These are phyloP conservation scores for Fusarium sulawesiense DNA, from an alignment of 2,329 filamentous ascomycete species.

Conservation along the genomic window DNA sequence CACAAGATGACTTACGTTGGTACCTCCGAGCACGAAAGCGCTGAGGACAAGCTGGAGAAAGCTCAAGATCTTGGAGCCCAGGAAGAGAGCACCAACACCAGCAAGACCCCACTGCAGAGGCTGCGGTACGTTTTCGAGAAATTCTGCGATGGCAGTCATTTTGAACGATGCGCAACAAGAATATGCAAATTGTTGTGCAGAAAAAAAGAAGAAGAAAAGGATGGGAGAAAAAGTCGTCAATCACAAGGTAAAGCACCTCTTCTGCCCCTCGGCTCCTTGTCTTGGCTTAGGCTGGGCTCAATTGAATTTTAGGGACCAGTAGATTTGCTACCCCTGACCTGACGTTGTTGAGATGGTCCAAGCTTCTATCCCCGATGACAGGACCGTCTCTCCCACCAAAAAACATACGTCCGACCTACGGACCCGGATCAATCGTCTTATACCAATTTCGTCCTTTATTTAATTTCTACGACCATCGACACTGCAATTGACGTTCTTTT, in stretches of 20 bases:
- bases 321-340: conserved; percentile 41
- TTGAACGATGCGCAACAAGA: neutral
- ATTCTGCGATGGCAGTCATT: conserved; percentile 47
- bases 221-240: neutral
- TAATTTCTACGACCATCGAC: neutral
- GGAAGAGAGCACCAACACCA: conserved; percentile 68
- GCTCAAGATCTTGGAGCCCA: conserved; percentile 67
- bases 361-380: conserved; percentile 40
- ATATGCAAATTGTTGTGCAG: neutral
- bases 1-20: conserved; percentile 61
- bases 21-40: conserved; percentile 74
- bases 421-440: neutral
- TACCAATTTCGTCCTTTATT: neutral
- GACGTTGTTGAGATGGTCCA: conserved; percentile 48
- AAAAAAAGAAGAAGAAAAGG: neutral
- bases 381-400: conserved; percentile 33
- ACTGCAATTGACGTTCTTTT: conserved; percentile 23
- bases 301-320: conserved; percentile 24
- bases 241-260: conserved; percentile 21
- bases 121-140: conserved; percentile 55
- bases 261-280: conserved; percentile 40
- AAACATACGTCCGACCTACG: conserved; percentile 6
- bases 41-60: conserved; percentile 72
- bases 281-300: conserved; percentile 22
- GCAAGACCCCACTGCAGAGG: conserved; percentile 59